phyloP scores from a whole-genome alignment of 192 early-diverging fungal genomes.

The Backusella morwellensis region DNA sequence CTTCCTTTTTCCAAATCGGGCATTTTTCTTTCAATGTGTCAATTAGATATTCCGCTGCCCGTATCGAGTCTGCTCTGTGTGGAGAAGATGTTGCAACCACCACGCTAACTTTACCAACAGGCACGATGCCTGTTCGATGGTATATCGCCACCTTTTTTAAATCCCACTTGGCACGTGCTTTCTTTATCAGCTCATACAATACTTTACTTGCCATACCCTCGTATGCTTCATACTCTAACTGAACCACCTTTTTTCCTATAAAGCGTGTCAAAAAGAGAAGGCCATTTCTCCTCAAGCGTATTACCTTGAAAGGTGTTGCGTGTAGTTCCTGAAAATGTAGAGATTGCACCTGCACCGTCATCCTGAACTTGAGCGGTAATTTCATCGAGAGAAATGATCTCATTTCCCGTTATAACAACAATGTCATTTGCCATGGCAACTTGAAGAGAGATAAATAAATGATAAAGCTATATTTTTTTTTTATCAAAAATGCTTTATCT shows the following conservation, averaged over 20 bases:
- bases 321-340: conserved; percentile 87
- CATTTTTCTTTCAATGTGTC: conserved; percentile 84
- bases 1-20: conserved; percentile 96
- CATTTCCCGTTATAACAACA: conserved; percentile 18
- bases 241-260: conserved; percentile 64
- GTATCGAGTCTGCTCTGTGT: conserved; percentile 76
- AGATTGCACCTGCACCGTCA: conserved; percentile 81
- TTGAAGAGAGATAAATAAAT: not conserved
- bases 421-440: not conserved
- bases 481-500: not conserved
- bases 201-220: conserved; percentile 81
- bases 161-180: conserved; percentile 63
- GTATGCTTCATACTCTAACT: conserved; percentile 86
- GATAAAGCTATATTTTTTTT: not conserved
- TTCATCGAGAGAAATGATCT: conserved; percentile 54
- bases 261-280: not conserved
- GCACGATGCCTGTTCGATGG: conserved; percentile 79
- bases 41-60: conserved; percentile 79
- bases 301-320: conserved; percentile 78
- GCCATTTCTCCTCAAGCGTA: not conserved
- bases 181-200: conserved; percentile 56
- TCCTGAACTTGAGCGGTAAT: conserved; percentile 63
- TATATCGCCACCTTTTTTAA: conserved; percentile 71
- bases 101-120: conserved; percentile 80
- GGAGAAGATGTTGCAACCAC: conserved; percentile 77